A percentile compares a stretch with the other conserved stretches of the same genome.
Conservation (phyloP, 2,329 filamentous ascomycete genomes). For the Herpotrichia juniperi region DNA sequence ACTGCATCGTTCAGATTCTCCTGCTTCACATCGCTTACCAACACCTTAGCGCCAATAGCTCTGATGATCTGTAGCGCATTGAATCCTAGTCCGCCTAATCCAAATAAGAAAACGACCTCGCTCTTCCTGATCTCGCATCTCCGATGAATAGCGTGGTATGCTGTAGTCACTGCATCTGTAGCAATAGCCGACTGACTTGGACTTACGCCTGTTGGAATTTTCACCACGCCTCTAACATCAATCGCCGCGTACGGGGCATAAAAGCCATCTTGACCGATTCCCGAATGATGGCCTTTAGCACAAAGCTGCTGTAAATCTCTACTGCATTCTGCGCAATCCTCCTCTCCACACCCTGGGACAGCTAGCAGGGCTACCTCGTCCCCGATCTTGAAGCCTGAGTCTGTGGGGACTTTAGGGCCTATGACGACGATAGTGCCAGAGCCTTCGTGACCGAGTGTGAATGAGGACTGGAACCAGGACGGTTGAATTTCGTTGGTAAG, state of each 20-base stretch:
- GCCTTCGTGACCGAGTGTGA: constrained; percentile 28
- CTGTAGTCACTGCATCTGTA: constrained; percentile 28
- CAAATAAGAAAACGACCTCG: constrained; percentile 27
- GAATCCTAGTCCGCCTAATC: constrained; percentile 26
- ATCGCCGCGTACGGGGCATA: constrained; percentile 23
- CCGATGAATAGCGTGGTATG: constrained; percentile 28
- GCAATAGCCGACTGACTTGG: constrained; percentile 25
- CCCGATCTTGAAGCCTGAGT: constrained; percentile 16
- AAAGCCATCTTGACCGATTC: constrained; percentile 25
- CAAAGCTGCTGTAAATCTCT: constrained; percentile 21
- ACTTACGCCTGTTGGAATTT: constrained; percentile 20
- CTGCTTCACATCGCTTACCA: constrained; percentile 29
- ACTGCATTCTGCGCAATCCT: constrained; percentile 16
- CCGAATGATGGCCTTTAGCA: constrained; percentile 18
- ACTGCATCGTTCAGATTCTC: constrained; percentile 26
- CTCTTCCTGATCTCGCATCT: constrained; percentile 15
- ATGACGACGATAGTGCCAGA: constrained; percentile 20
- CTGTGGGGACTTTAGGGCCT: constrained; percentile 10
- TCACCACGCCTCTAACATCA: constrained; percentile 19
- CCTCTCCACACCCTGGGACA: constrained; percentile 21
- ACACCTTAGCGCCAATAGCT: constrained; percentile 22
- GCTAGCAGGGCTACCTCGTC: constrained; percentile 23
- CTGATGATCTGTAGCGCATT: constrained; percentile 27
- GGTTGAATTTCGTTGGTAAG: constrained; percentile 27
- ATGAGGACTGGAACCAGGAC: constrained; percentile 20